Evolutionary conservation across 1,284 basidiomycete genomes (phyloP), one percentile per base, ranked within the genome.

Genomic region (Apiotrichum laibachii): DNA sequence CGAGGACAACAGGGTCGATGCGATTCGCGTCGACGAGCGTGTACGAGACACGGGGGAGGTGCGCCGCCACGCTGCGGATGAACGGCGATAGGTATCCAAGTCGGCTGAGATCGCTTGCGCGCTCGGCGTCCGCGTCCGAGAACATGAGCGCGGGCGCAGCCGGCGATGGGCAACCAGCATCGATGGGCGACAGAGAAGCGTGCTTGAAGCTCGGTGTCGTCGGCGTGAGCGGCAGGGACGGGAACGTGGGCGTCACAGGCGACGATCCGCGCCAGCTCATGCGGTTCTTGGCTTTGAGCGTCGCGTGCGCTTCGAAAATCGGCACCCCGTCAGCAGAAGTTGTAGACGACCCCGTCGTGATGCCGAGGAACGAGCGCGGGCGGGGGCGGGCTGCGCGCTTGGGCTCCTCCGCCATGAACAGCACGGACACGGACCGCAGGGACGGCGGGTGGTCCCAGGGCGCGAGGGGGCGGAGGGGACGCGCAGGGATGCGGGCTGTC

Each of bases 111-210:
- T 42, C 39, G 51, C 51, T 26, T 15, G 49, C 33, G 49, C 49
- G 35, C 34, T 50, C 49, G 26, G 51, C 51, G 42, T 53, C 51
- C n/a, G 51, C 51, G 51, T 53, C 51, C 18, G 51, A 43, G 42
- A 53, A 42, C 39, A 26, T 26, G 26, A 53, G 37, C 13, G 26
- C 26, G 4, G 51, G 51, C 26, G 51, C 40, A 11, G 13, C 15
- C 2, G 21, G 51, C 39, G 7, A 37, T 22, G 26, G 37, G 21
- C 22, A 43, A 31, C 22, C 6, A n/a, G 40, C 42, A 31, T 42
- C 40, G 42, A 43, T 26, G 39, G 40, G 21, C n/a, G 35, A 11
- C 19, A 46, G 21, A 2, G 19, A 5, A 16, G 18, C 4, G 10
- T 3, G 26, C 10, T 10, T 7, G 6, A 19, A 39, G 12, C 12